Evolutionary conservation across 1,284 basidiomycete species (phyloP), one percentile per base, ranked within the genome.

Genomic region (Fistulinella cinereoalba): DNA sequence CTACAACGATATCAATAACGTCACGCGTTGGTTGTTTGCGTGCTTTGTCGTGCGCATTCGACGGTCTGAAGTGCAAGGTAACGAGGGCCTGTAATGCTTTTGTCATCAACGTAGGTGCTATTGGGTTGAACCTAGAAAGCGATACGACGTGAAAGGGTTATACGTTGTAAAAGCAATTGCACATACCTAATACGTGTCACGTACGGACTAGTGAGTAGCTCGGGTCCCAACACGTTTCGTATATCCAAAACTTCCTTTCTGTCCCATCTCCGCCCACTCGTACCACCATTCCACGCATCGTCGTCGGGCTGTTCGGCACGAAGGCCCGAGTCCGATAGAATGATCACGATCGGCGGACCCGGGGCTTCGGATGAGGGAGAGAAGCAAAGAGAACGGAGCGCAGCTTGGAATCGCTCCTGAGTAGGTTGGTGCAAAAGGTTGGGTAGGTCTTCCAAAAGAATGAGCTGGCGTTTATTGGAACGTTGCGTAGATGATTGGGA

Each of bases 381-480:
- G 21, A 70, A 64, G 13, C 83, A 79, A 40, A 89, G 75, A 0
- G 76, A 67, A 21, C 79, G 68, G 0, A 99, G 66, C 0, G 85
- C 75, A 0, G 77, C 71, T 54, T 97, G 92, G 60, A 98, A 95
- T 1, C 81, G 77, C 4, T 75, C 68, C 52, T 86, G 85, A 0
- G 90, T 95, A 3, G 76, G 70, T 1, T 76, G 66, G 60, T 95
- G 88, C 5, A 90, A 71, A 34, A 98, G 77, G 61, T 98, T 97
- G 0, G 96, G 96, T 3, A 98, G 75, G 50, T 97, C 92, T 64
- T 97, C 94, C 8, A 99, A 73, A 7, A 99, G 79, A 41, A 99
- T 79, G 5, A 96, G 60, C 39, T 79, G 79, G 8, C 71, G 71
- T 37, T 66, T 72, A 1, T 50, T 32, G 11, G 47, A 23, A 36